Evolutionary conservation across 2,329 filamentous ascomycete genomes (phyloP).

Genomic region (Chaetomiaceae sp.): DNA sequence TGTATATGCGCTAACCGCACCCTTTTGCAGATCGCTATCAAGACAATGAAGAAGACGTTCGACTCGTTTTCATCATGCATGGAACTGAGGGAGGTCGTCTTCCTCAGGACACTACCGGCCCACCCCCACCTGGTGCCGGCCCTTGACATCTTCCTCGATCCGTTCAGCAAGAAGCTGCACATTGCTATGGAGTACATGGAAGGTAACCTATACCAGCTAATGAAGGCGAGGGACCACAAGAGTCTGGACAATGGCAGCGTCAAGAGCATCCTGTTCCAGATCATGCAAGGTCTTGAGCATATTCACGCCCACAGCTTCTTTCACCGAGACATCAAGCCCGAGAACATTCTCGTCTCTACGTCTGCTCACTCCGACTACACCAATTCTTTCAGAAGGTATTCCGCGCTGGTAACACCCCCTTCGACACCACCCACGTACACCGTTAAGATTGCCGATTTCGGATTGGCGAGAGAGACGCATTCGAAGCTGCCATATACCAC

Average conservation of each 20-base stretch:
- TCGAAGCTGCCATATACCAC: conserved; percentile 96
- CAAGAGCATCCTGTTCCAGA: conserved; percentile 97
- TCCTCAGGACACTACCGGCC: conserved; percentile 79
- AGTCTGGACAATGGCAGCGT: conserved; percentile 83
- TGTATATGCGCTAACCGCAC: conserved; percentile 17
- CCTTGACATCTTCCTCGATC: conserved; percentile 96
- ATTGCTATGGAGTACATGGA: conserved; percentile 99
- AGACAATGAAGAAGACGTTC: conserved; percentile 99
- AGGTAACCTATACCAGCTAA: conserved; percentile 95
- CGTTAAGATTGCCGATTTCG: conserved; percentile 98
- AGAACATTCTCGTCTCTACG: conserved; percentile 96
- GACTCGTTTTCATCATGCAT: conserved; percentile 86
- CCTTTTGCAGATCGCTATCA: conserved; percentile 83
- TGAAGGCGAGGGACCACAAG: conserved; percentile 98
- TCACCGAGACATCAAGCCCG: conserved; percentile 97
- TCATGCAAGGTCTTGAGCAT: conserved; percentile 91
- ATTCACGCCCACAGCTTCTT: conserved; percentile 98
- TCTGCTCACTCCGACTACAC: conserved; percentile 76
- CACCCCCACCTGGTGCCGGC: conserved; percentile 95
- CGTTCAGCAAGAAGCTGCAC: conserved; percentile 91
- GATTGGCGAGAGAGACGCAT: conserved; percentile 93
- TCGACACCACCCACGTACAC: conserved; percentile 91
- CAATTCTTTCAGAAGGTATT: conserved; percentile 89
- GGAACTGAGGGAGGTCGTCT: conserved; percentile 94
- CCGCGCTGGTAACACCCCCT: conserved; percentile 85